Evolutionary conservation across 1,284 basidiomycete species (phyloP).

Genomic region (Heterobasidion irregulare): DNA sequence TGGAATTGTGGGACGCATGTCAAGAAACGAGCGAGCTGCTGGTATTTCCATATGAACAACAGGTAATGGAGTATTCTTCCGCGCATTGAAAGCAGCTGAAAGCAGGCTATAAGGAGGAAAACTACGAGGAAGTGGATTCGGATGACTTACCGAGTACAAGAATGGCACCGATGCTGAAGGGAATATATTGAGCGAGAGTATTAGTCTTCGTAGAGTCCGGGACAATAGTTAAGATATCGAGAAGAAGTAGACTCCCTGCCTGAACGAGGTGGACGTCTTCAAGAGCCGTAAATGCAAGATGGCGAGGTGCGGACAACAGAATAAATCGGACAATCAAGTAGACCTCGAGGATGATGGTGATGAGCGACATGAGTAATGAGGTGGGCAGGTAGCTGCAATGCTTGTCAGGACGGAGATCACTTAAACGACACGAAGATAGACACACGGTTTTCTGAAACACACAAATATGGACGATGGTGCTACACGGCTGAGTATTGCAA

Average conservation of each 20-base stretch:
- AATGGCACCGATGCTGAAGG: constrained; percentile 38
- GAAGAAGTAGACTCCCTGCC: constrained; percentile 31
- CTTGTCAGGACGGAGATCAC: not conserved
- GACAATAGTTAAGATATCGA: constrained; percentile 37
- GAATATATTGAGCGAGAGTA: constrained; percentile 35
- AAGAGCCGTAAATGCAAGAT: constrained; percentile 15
- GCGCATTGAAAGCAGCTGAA: constrained; percentile 10
- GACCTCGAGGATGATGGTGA: constrained; percentile 32
- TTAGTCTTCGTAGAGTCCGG: constrained; percentile 30
- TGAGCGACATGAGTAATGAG: constrained; percentile 31
- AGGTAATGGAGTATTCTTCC: not conserved
- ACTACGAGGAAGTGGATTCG: not conserved
- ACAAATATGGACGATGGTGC: not conserved
- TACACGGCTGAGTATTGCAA: not conserved
- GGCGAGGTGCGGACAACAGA: constrained; percentile 21
- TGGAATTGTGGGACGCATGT: not conserved
- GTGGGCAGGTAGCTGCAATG: constrained; percentile 31
- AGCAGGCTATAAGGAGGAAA: not conserved
- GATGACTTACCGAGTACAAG: constrained; percentile 30
- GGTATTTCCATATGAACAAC: not conserved
- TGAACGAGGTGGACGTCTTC: constrained; percentile 25
- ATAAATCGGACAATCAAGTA: constrained; percentile 32
- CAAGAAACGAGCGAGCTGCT: not conserved
- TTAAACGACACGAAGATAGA: not conserved
- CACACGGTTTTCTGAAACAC: not conserved